Percentiles rank a stretch among this genome's conserved stretches.
Conservation (phyloP, 306 rosid genomes). For the Hippophae gyantsensis region DNA sequence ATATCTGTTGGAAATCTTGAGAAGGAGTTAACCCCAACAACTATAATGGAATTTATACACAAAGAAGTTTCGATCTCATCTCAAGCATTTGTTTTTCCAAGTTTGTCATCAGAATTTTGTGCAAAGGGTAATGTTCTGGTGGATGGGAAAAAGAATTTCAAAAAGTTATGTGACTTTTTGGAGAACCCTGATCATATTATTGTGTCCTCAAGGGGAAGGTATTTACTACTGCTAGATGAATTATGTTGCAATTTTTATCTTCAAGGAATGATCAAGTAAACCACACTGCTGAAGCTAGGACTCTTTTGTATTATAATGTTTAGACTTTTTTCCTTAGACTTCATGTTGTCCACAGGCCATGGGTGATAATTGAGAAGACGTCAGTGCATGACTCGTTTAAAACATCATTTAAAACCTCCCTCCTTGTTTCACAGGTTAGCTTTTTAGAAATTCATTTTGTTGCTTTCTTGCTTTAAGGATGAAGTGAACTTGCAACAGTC, state of each 20-base stretch:
- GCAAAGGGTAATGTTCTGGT: conserved; percentile 43
- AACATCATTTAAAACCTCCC: conserved; percentile 33
- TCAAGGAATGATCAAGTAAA: background rate
- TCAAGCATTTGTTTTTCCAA: conserved; percentile 41
- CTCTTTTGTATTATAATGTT: background rate
- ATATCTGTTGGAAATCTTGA: conserved; percentile 63
- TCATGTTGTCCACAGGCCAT: conserved; percentile 56
- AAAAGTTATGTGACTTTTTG: conserved; percentile 39
- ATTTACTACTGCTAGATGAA: conserved; percentile 4
- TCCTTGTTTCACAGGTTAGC: conserved; percentile 41
- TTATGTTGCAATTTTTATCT: background rate
- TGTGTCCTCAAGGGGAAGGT: conserved; percentile 66
- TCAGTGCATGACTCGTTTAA: conserved; percentile 21
- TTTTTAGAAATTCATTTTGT: background rate
- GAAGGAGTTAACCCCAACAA: conserved; percentile 31
- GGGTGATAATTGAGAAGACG: conserved; percentile 43
- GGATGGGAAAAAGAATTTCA: conserved; percentile 30
- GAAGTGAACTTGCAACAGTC: too few species aligned
- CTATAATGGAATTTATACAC: conserved; percentile 40
- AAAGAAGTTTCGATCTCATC: conserved; percentile 34
- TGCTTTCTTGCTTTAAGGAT: background rate
- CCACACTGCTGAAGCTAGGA: background rate
- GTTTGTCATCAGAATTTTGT: conserved; percentile 26
- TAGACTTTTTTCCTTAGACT: conserved; percentile 5
- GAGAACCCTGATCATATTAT: conserved; percentile 41